Conservation (phyloP, 305 asterid genomes). For the Plantago coronopus region DNA sequence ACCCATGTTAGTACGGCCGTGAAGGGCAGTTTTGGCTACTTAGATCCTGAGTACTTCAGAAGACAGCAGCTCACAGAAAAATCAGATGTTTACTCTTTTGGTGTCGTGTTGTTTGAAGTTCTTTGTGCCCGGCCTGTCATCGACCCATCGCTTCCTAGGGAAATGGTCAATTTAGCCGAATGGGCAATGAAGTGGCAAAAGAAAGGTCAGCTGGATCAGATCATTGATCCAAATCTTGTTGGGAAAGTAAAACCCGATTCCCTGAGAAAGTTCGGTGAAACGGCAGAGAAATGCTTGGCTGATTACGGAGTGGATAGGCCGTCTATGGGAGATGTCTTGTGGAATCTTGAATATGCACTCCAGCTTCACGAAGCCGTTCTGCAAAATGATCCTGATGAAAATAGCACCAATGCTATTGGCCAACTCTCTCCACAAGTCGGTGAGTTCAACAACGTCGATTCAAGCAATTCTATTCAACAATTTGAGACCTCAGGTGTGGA, state of each 20-base stretch:
- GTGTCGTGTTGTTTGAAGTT: conserved; percentile 10
- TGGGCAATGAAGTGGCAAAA: conserved; percentile 15
- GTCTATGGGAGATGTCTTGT: conserved; percentile 8
- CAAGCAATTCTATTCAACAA: conserved; percentile 7
- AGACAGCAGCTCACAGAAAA: conserved; percentile 11
- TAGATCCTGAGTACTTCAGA: conserved; percentile 12
- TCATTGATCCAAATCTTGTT: conserved; percentile 2
- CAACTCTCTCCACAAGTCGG: conserved; percentile 2
- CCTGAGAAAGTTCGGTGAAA: conserved; percentile 5
- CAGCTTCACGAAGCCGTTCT: conserved; percentile 9
- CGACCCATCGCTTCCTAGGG: background rate
- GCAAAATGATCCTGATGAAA: conserved; percentile 10
- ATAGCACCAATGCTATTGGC: conserved; percentile 9
- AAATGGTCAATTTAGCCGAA: conserved; percentile 5
- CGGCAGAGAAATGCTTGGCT: conserved; percentile 9
- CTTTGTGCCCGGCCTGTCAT: conserved; percentile 6
- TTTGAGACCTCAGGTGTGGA: conserved; percentile 6
- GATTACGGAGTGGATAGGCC: conserved; percentile 3
- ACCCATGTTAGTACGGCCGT: conserved; percentile 16
- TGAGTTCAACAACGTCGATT: conserved; percentile 2
- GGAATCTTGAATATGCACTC: conserved; percentile 11
- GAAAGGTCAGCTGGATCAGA: conserved; percentile 6
- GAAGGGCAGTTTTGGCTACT: conserved; percentile 10
- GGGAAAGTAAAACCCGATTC: conserved; percentile 9
- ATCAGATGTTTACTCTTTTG: conserved; percentile 13